Evolutionary conservation across 495 filamentous ascomycete genomes (phyloP), one percentile per base, ranked within the genome.

Genomic region (Pyronema omphalodes): DNA sequence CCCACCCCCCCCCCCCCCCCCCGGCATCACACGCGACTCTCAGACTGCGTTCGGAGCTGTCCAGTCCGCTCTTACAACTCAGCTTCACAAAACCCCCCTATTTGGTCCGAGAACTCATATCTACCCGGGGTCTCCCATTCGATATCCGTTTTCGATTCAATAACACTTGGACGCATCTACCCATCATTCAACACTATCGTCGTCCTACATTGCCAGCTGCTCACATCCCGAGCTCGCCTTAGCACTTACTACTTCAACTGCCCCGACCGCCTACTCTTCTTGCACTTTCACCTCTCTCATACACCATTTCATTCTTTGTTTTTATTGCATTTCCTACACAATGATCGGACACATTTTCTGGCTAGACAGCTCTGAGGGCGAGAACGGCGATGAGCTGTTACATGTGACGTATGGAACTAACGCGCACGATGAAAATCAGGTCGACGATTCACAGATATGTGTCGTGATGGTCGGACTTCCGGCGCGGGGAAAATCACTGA

Each of bases 391-490:
- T 23, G 44, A 47, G 44, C 14, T 47, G 12, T 17, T 47, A 11
- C 14, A 47, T 18, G 12, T 47, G 14, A 17, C n/a, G 12, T 47
- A 18, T 12, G 44, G 14, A 3, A 41, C 39, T 41, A 47, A 47
- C 44, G 19, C 44, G 3, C 14, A 47, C 7, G 19, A 29, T 4
- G 23, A 29, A 29, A 17, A 1, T 14, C 80, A 93, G 84, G 84
- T 83, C 57, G 91, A 95, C 71, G 86, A 94, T 61, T 87, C 84
- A 34, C 83, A 82, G 64, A 93, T 98, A 67, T 94, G 88, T 62
- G 88, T 98, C n/a, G 84, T 96, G 52, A 95, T 98, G 91, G 91
- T 98, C 46, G 91, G 91, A 41, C 73, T 98, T 56, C 91, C 91
- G 40, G 91, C 91, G 53, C 76, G 91, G 51, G 91, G 91, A 63